These are phyloP conservation scores for Chaetomium cochliodes DNA, from an alignment of 495 filamentous ascomycete genomes.

Conservation along the genomic window DNA sequence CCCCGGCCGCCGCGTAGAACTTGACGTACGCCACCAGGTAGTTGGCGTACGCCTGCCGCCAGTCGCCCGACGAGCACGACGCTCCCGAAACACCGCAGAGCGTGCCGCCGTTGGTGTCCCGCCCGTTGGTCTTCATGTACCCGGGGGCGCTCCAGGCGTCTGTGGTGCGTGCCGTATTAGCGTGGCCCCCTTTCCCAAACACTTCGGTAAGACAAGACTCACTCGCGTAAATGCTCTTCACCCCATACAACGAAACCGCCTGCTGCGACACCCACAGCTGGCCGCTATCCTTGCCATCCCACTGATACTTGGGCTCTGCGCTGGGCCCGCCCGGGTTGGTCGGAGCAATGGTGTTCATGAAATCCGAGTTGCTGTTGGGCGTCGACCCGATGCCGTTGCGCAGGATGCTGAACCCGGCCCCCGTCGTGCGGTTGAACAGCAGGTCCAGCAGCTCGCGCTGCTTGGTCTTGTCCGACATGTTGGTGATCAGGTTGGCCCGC, in stretches of 20 bases:
- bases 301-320: constrained; percentile 46
- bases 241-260: constrained; percentile 47
- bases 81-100: constrained; percentile 52
- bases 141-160: constrained; percentile 48
- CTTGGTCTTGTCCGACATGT: constrained; percentile 47
- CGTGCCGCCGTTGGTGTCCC: constrained; percentile 53
- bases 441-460: constrained; percentile 48
- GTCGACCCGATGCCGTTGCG: constrained; percentile 57
- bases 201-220: neutral
- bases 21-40: constrained; percentile 54
- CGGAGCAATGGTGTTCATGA: constrained; percentile 51
- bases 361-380: constrained; percentile 44
- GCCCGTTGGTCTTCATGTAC: constrained; percentile 56
- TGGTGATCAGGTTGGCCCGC: constrained; percentile 53
- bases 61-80: constrained; percentile 50
- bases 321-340: constrained; percentile 45
- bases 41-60: constrained; percentile 56
- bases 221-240: constrained; percentile 55
- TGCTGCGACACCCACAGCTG: constrained; percentile 55
- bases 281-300: constrained; percentile 53
- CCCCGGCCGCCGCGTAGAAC: constrained; percentile 51
- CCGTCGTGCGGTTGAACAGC: constrained; percentile 51
- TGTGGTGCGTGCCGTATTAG: neutral
- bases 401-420: constrained; percentile 56
- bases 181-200: too few relatives aligned